Conservation (phyloP, 257 asterid species). For the Capsicum baccatum region DNA sequence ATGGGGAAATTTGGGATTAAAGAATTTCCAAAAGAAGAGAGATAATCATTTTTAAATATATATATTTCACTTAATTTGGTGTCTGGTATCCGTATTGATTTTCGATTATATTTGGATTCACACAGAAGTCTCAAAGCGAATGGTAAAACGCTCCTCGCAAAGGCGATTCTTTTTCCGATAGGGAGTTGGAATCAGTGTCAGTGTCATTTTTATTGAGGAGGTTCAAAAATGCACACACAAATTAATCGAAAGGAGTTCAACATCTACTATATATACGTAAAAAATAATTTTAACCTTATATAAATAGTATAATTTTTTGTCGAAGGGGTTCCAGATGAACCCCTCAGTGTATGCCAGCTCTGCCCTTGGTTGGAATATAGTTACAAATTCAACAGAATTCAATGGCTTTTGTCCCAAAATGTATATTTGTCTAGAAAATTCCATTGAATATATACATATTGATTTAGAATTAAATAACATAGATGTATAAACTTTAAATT, state of each 20-base stretch:
- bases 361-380: background rate
- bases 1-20: background rate
- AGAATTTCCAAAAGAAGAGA: background rate
- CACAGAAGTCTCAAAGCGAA: background rate
- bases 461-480: background rate
- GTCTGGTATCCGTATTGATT: background rate
- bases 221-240: no score
- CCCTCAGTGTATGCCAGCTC: no score
- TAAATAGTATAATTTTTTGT: no score
- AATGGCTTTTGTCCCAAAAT: background rate
- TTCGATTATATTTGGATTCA: background rate
- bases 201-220: no score
- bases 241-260: no score
- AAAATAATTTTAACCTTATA: no score
- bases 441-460: no score
- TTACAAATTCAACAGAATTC: background rate
- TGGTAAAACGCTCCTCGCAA: no score
- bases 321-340: no score
- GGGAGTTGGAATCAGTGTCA: no score
- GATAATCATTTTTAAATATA: background rate
- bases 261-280: no score
- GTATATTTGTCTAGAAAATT: no score
- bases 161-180: background rate
- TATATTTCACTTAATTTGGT: background rate
- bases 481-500: background rate